Evolutionary conservation across 2,329 filamentous ascomycete genomes (phyloP), one percentile per base, ranked within the genome.

Genomic region (Epicoccum nigrum): DNA sequence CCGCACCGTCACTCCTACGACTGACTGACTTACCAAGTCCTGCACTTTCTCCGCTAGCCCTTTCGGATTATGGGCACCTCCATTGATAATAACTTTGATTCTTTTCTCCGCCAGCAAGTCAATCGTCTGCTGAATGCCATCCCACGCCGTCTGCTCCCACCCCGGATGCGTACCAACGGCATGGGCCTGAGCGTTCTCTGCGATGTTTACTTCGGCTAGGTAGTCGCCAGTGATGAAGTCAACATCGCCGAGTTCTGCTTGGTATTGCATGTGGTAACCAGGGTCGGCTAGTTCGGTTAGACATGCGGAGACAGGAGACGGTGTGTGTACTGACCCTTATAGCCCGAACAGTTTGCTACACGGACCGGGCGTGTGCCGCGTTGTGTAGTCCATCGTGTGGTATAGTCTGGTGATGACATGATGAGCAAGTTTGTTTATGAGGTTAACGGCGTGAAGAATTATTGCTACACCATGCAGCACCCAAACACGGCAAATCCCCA

Each of bases 51-150:
- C 59, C 2, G 82, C 80, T 13, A 86, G 60, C 0, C 77, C 80
- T 49, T 74, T 74, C 0, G 83, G 83, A 49, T 85, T 81, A 13
- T 81, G 73, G 2, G 78, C 80, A 0, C 83, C 83, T 2, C 83
- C 83, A 57, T 85, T 84, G 47, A 83, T 72, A 28, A 83, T 73
- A 11, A 85, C 72, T 53, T 81, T 82, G 68, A 84, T 84, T 0
- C 73, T 62, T 52, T 81, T 78, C 40, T 78, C 68, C 1, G 74
- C 67, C 54, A 81, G 71, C 5, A 80, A 62, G 4, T 78, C 68
- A 3, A 84, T 73, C 1, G 73, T 75, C 59, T 77, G 64, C 54
- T 76, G 65, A 19, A 81, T 67, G 1, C 77, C 78, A 47, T 80
- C 76, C 79, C 79, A 79, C 39, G 79, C 74, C 23, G 76, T 80